Conservation (phyloP, 768 basidiomycete species). For the Suillus ampliporus region DNA sequence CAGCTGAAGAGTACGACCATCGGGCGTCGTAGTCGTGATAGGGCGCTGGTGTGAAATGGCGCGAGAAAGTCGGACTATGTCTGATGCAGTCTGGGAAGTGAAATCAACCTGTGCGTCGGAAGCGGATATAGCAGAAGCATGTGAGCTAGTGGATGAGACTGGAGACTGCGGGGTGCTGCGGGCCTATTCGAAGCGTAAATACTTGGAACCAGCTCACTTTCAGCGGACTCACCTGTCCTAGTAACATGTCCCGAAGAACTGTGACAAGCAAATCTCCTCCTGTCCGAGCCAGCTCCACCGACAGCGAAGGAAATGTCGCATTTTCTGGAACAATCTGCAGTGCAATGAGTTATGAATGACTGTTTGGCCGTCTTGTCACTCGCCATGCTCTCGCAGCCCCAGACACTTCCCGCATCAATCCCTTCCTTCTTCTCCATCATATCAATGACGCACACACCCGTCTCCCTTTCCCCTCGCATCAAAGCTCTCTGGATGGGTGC, state of each 20-base stretch:
- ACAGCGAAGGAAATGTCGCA: conserved; percentile 58
- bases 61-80: conserved; percentile 58
- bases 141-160: conserved; percentile 36
- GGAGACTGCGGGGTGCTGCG: conserved; percentile 51
- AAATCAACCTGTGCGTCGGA: conserved; percentile 63
- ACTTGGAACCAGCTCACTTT: neutral
- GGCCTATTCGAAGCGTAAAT: conserved; percentile 44
- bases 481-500: conserved; percentile 89
- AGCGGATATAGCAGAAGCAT: conserved; percentile 65
- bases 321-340: conserved; percentile 57
- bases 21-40: conserved; percentile 39
- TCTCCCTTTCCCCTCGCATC: conserved; percentile 65
- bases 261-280: conserved; percentile 78
- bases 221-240: conserved; percentile 51
- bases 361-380: conserved; percentile 25
- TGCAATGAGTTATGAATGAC: neutral
- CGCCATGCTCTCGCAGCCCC: conserved; percentile 60
- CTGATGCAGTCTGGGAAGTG: conserved; percentile 55
- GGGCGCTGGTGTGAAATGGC: conserved; percentile 71
- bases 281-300: conserved; percentile 59
- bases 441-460: conserved; percentile 82
- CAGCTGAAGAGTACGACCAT: conserved; percentile 47
- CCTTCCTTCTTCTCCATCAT: conserved; percentile 73
- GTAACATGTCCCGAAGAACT: conserved; percentile 66
- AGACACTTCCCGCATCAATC: conserved; percentile 81